Base-by-base conservation (phyloP, 352 stramenopile genomes). In the Pythium folliculosum region DNA sequence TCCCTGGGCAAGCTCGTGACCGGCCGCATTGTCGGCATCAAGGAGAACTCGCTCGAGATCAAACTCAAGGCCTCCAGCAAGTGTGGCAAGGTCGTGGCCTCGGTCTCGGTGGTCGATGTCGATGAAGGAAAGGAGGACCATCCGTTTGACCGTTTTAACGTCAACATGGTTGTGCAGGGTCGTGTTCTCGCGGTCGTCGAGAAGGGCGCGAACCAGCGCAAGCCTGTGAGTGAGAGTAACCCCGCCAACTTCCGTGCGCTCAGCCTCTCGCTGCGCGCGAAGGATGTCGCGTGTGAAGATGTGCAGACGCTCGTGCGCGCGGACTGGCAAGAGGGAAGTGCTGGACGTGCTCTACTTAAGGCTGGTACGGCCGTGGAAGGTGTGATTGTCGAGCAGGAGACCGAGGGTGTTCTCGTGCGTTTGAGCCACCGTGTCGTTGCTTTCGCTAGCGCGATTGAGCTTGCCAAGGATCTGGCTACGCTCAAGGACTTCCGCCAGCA, bases 161-260 rank as follows among this genome's bases (percentile, higher is more conserved):
- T 92, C 22, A 90, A 94, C 71, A 84, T 81, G 63, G 76, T 81
- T 19, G 77, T 96, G 7, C 77, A 69, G 22, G 89, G 83, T 25
- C 84, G 86, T 61, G 72, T 95, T 21, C 72, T 96, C 27, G 72
- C 82, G 9, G 74, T 91, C 13, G 60, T 86, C 0, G 71, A 82
- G 23, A 95, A 95, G 72, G 89, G 89, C 25, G 76, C 83, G 23
- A 95, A 96, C 79, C 88, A 96, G 73, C 82, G 87, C 48, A 94
- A 95, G 70, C 78, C 87, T 40, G 82, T 96, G 23, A 90, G 83
- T 47, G 79, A 88, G 48, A 70, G 69, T 2, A 96, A 96, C 71
- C 78, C 83, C 0, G 82, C 81, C 21, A 90, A 80, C 64, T 95
- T 92, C 69, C 80, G 84, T 60, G 74, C 77, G 13, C 52, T 96